A percentile compares a stretch with the other conserved stretches of the same genome.
phyloP scores from a whole-genome alignment of 768 basidiomycete species.

The Tricholoma sp. region DNA sequence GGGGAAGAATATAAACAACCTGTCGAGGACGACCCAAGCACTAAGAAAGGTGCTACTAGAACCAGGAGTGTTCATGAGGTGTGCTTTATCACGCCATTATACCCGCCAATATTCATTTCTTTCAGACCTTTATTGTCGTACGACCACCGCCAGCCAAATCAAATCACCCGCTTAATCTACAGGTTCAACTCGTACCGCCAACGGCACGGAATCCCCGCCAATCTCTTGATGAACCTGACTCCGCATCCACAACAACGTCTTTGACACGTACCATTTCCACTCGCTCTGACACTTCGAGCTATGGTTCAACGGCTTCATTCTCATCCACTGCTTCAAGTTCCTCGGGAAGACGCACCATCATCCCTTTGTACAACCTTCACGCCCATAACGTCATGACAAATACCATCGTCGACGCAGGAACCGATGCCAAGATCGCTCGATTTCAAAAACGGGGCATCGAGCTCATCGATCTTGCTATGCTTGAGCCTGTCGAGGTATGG shows the following conservation, averaged over 20 bases:
- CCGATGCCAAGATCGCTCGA: constrained; percentile 79
- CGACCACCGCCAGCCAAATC: constrained; percentile 81
- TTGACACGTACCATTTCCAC: constrained; percentile 52
- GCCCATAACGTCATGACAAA: constrained; percentile 88
- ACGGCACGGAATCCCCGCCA: constrained; percentile 42
- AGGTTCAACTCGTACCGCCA: constrained; percentile 86
- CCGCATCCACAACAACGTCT: constrained; percentile 14
- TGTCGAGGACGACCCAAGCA: constrained; percentile 23
- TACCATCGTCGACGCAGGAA: constrained; percentile 82
- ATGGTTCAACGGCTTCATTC: constrained; percentile 36
- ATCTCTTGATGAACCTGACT: constrained; percentile 35
- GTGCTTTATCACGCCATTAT: constrained; percentile 6
- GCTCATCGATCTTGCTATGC: constrained; percentile 67
- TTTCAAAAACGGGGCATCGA: constrained; percentile 73
- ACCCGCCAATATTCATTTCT: constrained; percentile 1
- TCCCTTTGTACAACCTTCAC: constrained; percentile 82
- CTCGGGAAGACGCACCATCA: constrained; percentile 66
- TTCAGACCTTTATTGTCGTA: constrained; percentile 86
- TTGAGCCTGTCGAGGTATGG: constrained; percentile 81
- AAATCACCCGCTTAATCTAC: constrained; percentile 87
- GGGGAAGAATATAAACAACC: constrained; percentile 17
- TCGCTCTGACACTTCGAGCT: constrained; percentile 44
- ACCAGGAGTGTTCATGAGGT: constrained; percentile 48
- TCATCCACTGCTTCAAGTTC: constrained; percentile 33
- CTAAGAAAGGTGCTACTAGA: constrained; percentile 36